Conservation (phyloP, 225 moss, liverwort and hornwort species). For the Takakia lepidozioides region DNA sequence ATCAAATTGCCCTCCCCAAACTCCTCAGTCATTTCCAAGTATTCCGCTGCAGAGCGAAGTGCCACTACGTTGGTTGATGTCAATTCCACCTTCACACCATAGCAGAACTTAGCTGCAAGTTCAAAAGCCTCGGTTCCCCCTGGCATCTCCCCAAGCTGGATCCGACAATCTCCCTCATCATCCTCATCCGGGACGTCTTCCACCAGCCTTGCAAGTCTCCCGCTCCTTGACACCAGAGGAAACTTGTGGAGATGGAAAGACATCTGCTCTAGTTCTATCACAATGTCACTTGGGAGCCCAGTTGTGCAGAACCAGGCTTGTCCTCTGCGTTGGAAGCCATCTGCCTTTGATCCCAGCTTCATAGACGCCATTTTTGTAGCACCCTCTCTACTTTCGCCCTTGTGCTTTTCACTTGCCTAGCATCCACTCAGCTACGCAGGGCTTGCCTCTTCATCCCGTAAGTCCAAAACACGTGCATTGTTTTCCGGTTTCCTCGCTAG, state of each 20-base stretch:
- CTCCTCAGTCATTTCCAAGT: slow-evolving; percentile 48
- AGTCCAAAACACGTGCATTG: too few relatives aligned
- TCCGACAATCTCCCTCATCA: slow-evolving; percentile 28
- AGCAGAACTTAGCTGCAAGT: slow-evolving; percentile 51
- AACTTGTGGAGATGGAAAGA: slow-evolving; percentile 52
- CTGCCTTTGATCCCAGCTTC: slow-evolving; percentile 50
- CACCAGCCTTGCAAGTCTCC: slow-evolving; percentile 31
- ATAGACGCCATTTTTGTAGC: slow-evolving; percentile 40
- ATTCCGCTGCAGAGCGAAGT: slow-evolving; percentile 39
- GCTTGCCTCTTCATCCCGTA: too few relatives aligned
- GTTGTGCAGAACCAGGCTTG: slow-evolving; percentile 48
- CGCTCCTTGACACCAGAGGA: slow-evolving; percentile 38
- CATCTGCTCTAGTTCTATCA: slow-evolving; percentile 38
- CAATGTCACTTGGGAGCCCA: slow-evolving; percentile 38
- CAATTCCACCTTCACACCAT: slow-evolving; percentile 42
- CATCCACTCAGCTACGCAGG: too few relatives aligned
- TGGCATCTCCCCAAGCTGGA: slow-evolving; percentile 36
- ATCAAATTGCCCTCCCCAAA: slow-evolving; percentile 41
- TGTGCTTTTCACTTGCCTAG: too few relatives aligned
- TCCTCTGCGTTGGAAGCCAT: slow-evolving; percentile 48
- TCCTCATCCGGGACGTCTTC: slow-evolving; percentile 35
- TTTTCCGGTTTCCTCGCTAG: too few relatives aligned
- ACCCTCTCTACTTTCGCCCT: too few relatives aligned
- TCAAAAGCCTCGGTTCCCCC: slow-evolving; percentile 49
- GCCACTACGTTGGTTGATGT: slow-evolving; percentile 39